Percentiles rank a stretch among this genome's conserved stretches.
Conservation (phyloP, 116 monocot species). For the Phalaenopsis hybrid region DNA sequence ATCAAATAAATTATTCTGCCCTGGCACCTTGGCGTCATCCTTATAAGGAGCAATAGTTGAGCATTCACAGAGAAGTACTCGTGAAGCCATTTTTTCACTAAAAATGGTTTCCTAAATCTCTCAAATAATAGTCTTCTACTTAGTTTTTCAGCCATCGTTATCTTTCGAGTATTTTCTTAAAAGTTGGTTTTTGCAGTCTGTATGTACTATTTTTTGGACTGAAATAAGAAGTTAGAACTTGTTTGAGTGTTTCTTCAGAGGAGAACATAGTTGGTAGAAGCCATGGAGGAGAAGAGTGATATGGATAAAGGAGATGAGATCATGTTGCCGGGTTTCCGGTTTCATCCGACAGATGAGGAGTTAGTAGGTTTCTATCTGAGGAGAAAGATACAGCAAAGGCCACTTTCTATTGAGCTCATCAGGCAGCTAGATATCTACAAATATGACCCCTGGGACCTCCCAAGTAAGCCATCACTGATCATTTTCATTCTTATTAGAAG, state of each 20-base stretch:
- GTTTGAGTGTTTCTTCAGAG: background rate
- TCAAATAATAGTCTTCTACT: background rate
- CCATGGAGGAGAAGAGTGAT: conserved; percentile 48
- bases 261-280: background rate
- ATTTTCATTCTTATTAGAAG: background rate
- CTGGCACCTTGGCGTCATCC: conserved; percentile 7
- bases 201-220: background rate
- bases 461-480: conserved; percentile 37
- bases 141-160: background rate
- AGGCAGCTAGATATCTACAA: conserved; percentile 82
- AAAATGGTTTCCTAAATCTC: background rate
- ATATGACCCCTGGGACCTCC: conserved; percentile 83
- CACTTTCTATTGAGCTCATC: conserved; percentile 70
- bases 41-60: conserved; percentile 17
- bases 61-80: conserved; percentile 10
- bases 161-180: background rate
- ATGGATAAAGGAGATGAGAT: conserved; percentile 38
- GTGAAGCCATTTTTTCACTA: conserved; percentile 5
- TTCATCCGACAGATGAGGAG: conserved; percentile 80
- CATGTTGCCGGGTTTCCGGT: conserved; percentile 64
- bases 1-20: background rate
- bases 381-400: conserved; percentile 68
- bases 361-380: conserved; percentile 62
- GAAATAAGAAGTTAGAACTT: no score
- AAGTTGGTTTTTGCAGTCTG: no score